Percentiles rank a stretch among this genome's conserved stretches.
Evolutionary conservation across 495 filamentous ascomycete species (phyloP).

Genomic region (Aspergillus steynii): DNA sequence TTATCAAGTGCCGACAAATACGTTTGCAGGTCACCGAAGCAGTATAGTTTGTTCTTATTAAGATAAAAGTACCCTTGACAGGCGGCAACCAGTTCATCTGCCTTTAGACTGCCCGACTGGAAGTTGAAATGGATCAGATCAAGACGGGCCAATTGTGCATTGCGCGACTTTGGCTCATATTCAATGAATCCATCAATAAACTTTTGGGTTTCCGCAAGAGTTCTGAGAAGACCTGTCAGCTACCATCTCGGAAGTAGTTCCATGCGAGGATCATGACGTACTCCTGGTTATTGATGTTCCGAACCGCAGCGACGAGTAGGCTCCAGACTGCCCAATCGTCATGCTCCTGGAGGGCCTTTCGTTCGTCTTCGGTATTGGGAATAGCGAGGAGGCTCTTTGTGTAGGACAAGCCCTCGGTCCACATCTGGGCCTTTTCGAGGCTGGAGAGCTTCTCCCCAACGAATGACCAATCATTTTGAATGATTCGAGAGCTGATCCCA

Average conservation of each 20-base stretch:
- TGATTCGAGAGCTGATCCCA: constrained; percentile 51
- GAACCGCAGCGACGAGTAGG: constrained; percentile 33
- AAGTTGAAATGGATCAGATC: constrained; percentile 29
- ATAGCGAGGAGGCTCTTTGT: constrained; percentile 40
- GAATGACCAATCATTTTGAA: constrained; percentile 54
- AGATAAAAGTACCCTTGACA: constrained; percentile 51
- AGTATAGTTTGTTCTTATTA: constrained; percentile 52
- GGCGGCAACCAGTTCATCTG: constrained; percentile 38
- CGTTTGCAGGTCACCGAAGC: constrained; percentile 54
- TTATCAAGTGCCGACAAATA: constrained; percentile 43
- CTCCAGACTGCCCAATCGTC: constrained; percentile 63
- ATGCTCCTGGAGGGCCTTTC: constrained; percentile 41
- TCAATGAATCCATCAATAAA: constrained; percentile 39
- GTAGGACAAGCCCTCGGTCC: constrained; percentile 48
- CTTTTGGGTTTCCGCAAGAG: constrained; percentile 29
- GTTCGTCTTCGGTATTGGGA: constrained; percentile 31
- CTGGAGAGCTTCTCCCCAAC: constrained; percentile 45
- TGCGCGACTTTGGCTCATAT: constrained; percentile 45
- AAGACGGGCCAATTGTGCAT: constrained; percentile 46
- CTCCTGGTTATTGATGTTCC: constrained; percentile 33
- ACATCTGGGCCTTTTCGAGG: constrained; percentile 45
- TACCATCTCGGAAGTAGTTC: neutral
- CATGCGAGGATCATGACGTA: constrained; percentile 19
- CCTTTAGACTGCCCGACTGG: constrained; percentile 31
- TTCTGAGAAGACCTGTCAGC: constrained; percentile 26